Evolutionary conservation across 306 rosid genomes (phyloP).

Genomic region (Trifolium dubium): DNA sequence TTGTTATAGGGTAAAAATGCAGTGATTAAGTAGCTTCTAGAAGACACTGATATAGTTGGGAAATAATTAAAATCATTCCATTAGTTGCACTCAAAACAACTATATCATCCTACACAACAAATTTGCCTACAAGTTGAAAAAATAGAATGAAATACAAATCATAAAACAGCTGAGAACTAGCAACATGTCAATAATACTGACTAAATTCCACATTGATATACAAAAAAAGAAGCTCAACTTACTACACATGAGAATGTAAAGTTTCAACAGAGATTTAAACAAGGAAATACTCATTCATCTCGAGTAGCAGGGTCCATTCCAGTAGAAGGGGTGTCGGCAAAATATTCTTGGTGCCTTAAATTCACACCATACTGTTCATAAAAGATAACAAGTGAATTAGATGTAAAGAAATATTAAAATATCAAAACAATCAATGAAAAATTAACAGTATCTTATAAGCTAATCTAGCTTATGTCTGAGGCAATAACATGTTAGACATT

Average conservation of each 20-base stretch:
- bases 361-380: conserved; percentile 68
- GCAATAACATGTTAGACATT: background rate
- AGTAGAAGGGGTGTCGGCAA: conserved; percentile 90
- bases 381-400: conserved; percentile 16
- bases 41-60: too few species aligned
- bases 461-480: conserved; percentile 5
- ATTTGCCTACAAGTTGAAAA: too few species aligned
- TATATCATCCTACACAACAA: too few species aligned
- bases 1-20: too few species aligned
- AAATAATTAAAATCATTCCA: too few species aligned
- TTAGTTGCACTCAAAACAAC: too few species aligned
- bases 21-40: too few species aligned
- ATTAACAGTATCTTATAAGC: conserved; percentile 14
- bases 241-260: conserved; percentile 34
- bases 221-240: background rate
- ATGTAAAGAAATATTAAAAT: conserved; percentile 13
- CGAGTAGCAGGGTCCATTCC: conserved; percentile 85
- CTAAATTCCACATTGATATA: conserved; percentile 19
- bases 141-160: too few species aligned
- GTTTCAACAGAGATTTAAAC: conserved; percentile 13
- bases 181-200: conserved; percentile 4
- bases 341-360: conserved; percentile 95
- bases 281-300: conserved; percentile 69
- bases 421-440: conserved; percentile 20
- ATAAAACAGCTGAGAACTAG: conserved; percentile 7